Conservation (phyloP, 495 filamentous ascomycete species). For the Friedmanniomyces endolithicus region DNA sequence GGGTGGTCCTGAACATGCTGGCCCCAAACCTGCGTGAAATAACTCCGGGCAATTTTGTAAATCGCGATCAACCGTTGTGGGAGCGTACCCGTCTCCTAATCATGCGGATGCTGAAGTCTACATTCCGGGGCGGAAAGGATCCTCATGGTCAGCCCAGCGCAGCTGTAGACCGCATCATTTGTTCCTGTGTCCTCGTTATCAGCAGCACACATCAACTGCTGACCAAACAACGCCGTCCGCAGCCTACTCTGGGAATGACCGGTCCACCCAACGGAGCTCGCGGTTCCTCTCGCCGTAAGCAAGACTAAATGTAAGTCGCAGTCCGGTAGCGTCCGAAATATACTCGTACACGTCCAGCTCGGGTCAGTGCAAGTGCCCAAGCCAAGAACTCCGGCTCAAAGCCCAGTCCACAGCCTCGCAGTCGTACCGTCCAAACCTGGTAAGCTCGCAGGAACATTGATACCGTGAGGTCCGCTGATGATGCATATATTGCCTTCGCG, state of each 20-base stretch:
- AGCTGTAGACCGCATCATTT: no score
- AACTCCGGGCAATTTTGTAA: no score
- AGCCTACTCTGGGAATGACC: constrained; percentile 37
- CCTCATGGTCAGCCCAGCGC: no score
- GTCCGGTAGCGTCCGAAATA: constrained; percentile 33
- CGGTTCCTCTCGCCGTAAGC: constrained; percentile 37
- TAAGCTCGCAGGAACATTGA: constrained; percentile 24
- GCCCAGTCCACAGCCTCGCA: constrained; percentile 39
- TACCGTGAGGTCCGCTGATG: no score
- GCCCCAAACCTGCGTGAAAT: no score
- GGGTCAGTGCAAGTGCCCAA: constrained; percentile 34
- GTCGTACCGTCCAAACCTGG: constrained; percentile 38
- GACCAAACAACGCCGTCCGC: constrained; percentile 35
- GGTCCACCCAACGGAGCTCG: constrained; percentile 33
- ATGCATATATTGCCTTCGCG: constrained; percentile 28
- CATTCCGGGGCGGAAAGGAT: no score
- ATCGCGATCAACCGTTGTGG: no score
- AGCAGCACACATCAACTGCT: no score
- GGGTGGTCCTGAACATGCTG: no score
- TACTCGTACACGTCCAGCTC: constrained; percentile 29
- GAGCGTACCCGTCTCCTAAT: no score
- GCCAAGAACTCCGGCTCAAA: constrained; percentile 36
- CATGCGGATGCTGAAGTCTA: no score
- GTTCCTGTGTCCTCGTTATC: no score
- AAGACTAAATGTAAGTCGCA: constrained; percentile 41